These are phyloP conservation scores for Rhododendron ferrugineum DNA, from an alignment of 148 eudicot species.

Conservation along the genomic window DNA sequence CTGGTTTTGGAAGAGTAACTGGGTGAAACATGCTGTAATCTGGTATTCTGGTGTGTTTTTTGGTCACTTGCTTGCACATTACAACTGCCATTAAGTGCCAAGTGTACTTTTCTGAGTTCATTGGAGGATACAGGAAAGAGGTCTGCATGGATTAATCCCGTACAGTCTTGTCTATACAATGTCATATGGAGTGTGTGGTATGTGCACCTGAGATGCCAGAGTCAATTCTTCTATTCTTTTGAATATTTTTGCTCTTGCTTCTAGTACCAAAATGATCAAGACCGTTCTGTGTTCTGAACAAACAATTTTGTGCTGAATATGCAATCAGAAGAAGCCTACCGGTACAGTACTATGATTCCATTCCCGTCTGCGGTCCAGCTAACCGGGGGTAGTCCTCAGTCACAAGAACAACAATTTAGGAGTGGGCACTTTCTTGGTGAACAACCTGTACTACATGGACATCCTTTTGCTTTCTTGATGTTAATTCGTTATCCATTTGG, in stretches of 20 bases:
- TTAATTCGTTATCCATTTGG: slow-evolving; percentile 12
- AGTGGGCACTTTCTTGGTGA: background rate
- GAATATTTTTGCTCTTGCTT: background rate
- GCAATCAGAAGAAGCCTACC: background rate
- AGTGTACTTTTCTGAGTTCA: background rate
- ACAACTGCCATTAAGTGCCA: background rate
- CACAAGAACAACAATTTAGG: background rate
- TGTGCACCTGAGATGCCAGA: no score
- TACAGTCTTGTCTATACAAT: background rate
- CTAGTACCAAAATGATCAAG: background rate
- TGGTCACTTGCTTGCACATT: background rate
- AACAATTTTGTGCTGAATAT: background rate
- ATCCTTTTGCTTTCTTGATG: background rate
- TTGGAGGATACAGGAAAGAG: background rate
- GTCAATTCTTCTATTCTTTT: no score
- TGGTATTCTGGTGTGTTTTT: background rate
- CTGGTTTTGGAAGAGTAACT: background rate
- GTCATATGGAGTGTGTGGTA: background rate
- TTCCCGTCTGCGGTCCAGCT: background rate
- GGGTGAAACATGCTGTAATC: background rate
- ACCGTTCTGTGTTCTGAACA: background rate
- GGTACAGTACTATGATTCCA: background rate
- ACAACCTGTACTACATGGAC: background rate
- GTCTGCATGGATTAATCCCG: background rate
- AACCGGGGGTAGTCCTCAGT: background rate